A percentile compares a stretch with the other conserved stretches of the same genome.
These are phyloP conservation scores for Apiosordaria backusii DNA, from an alignment of 495 filamentous ascomycete genomes.

Conservation along the genomic window DNA sequence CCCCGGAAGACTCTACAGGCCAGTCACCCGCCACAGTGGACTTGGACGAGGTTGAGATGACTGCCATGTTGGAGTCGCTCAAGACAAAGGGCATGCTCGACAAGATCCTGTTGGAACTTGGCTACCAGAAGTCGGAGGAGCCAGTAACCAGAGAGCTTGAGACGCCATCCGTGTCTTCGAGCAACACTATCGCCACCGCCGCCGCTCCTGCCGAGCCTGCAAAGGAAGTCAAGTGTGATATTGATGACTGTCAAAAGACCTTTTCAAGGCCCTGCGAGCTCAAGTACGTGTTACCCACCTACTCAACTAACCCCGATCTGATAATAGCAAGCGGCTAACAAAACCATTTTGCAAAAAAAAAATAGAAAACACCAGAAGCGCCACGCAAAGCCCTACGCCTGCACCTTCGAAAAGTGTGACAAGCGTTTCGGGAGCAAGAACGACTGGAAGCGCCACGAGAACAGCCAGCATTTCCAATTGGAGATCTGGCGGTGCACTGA, in stretches of 20 bases:
- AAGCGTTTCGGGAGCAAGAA: constrained; percentile 89
- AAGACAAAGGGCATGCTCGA: constrained; percentile 21
- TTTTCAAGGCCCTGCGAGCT: constrained; percentile 64
- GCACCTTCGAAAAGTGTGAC: constrained; percentile 69
- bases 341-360: not conserved
- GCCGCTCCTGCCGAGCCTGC: not conserved
- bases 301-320: too few species aligned
- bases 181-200: constrained; percentile 17
- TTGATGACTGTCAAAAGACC: constrained; percentile 48
- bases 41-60: constrained; percentile 25
- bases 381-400: constrained; percentile 82
- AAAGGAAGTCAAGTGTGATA: constrained; percentile 37
- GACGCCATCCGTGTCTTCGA: not conserved
- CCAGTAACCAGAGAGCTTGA: constrained; percentile 5
- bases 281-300: constrained; percentile 50
- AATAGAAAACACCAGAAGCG: constrained; percentile 89
- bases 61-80: constrained; percentile 10
- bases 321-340: not conserved
- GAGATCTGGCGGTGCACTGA: constrained; percentile 75
- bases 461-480: constrained; percentile 73
- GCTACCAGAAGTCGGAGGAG: constrained; percentile 31
- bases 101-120: constrained; percentile 30
- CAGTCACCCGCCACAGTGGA: constrained; percentile 5
- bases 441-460: constrained; percentile 97
- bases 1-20: not conserved